phyloP scores from a whole-genome alignment of 345 rosid genomes.

The Brassica incana region DNA sequence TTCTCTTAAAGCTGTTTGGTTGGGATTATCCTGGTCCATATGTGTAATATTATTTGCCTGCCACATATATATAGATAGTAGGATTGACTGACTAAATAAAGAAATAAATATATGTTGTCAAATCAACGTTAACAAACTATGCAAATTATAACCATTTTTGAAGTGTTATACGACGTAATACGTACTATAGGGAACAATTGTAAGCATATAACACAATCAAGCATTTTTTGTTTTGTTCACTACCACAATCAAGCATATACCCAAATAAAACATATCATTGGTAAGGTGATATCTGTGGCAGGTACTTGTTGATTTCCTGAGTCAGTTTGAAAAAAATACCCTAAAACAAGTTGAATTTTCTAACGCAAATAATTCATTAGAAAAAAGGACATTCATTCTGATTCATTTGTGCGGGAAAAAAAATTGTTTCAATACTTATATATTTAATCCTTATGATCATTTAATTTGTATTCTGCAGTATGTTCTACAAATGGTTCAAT shows the following conservation, averaged over 20 bases:
- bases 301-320: background rate
- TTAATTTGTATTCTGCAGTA: background rate
- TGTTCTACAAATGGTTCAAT: background rate
- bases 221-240: background rate
- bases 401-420: background rate
- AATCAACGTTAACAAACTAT: background rate
- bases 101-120: background rate
- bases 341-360: background rate
- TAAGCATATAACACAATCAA: background rate
- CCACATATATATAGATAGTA: background rate
- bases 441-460: background rate
- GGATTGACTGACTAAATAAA: background rate
- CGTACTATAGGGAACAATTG: background rate
- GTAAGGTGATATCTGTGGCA: background rate
- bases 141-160: background rate
- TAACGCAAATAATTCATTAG: background rate
- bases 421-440: background rate
- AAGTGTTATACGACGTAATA: slow-evolving; percentile 1
- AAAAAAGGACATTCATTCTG: background rate
- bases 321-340: background rate
- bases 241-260: background rate
- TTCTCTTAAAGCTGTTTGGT: background rate
- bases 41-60: background rate
- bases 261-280: background rate
- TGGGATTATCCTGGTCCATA: background rate